Percentiles rank a stretch among this genome's conserved stretches.
Evolutionary conservation across 768 basidiomycete genomes (phyloP).

Genomic region (Sporobolomyces pararoseus): DNA sequence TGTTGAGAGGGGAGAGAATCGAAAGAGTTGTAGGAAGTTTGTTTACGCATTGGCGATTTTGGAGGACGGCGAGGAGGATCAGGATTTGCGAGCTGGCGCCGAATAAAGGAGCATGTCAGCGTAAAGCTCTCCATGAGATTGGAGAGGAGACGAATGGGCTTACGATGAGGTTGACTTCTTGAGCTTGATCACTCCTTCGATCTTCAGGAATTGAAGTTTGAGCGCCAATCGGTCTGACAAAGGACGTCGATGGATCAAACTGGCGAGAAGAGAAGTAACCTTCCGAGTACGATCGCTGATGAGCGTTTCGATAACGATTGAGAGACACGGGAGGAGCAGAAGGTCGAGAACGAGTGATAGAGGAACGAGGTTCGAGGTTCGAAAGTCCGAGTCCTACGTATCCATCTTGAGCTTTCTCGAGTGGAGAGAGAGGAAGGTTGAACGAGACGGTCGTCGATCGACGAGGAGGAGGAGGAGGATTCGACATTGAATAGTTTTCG

Average conservation of each 20-base stretch:
- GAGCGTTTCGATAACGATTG: background rate
- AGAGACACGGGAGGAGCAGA: slow-evolving; percentile 7
- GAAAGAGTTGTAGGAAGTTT: background rate
- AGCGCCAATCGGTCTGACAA: too few relatives aligned
- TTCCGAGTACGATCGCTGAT: slow-evolving; percentile 8
- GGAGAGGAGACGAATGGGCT: too few relatives aligned
- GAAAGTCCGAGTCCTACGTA: background rate
- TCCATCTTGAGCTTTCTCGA: background rate
- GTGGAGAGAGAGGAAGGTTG: background rate
- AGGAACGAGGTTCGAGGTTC: background rate
- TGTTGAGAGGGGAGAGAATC: background rate
- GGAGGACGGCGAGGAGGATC: background rate
- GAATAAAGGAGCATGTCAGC: too few relatives aligned
- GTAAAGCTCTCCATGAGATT: too few relatives aligned
- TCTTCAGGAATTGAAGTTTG: background rate
- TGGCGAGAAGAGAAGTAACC: background rate
- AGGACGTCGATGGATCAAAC: background rate
- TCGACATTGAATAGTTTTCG: slow-evolving; percentile 1
- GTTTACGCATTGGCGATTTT: background rate
- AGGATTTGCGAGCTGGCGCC: background rate
- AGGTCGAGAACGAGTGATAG: background rate
- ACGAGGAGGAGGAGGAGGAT: background rate
- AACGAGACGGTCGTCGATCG: slow-evolving; percentile 7
- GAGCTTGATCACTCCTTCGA: background rate
- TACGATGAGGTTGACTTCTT: slow-evolving; percentile 5